Percentiles rank a stretch among this genome's conserved stretches.
These are phyloP conservation scores for Xerocomellus amylosporus DNA, from an alignment of 768 basidiomycete genomes.

Conservation along the genomic window DNA sequence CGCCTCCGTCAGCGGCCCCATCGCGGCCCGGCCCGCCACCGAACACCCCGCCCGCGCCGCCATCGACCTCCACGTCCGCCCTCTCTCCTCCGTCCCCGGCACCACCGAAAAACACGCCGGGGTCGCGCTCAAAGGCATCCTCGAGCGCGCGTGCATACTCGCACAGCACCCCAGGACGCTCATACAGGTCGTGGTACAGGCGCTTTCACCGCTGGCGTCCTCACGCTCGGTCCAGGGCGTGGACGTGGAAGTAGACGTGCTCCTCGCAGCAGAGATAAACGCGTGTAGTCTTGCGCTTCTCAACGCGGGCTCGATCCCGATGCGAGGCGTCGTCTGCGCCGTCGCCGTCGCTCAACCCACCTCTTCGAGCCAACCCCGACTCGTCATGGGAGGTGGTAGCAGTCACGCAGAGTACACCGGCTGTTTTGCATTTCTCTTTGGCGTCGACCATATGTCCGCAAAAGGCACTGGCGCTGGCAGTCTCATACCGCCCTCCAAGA, in stretches of 20 bases:
- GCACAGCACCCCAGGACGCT: conserved; percentile 67
- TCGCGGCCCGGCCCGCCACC: conserved; percentile 64
- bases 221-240: background rate
- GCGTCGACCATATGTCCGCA: conserved; percentile 1
- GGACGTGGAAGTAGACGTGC: conserved; percentile 29
- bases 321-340: conserved; percentile 74
- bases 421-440: conserved; percentile 67
- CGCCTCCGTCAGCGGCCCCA: conserved; percentile 77
- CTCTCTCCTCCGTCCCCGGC: conserved; percentile 64
- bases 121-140: conserved; percentile 49
- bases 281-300: conserved; percentile 66
- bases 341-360: conserved; percentile 49
- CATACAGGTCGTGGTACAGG: conserved; percentile 76
- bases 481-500: conserved; percentile 24
- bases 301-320: conserved; percentile 66
- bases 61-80: conserved; percentile 71
- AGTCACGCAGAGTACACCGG: conserved; percentile 45
- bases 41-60: conserved; percentile 73
- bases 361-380: conserved; percentile 11
- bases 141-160: conserved; percentile 65
- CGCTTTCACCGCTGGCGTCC: conserved; percentile 33
- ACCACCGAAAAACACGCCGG: conserved; percentile 64
- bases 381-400: conserved; percentile 45
- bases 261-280: conserved; percentile 68
- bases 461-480: background rate